phyloP scores from a whole-genome alignment of 495 filamentous ascomycete species.

The Aspergillus saccharolyticus region DNA sequence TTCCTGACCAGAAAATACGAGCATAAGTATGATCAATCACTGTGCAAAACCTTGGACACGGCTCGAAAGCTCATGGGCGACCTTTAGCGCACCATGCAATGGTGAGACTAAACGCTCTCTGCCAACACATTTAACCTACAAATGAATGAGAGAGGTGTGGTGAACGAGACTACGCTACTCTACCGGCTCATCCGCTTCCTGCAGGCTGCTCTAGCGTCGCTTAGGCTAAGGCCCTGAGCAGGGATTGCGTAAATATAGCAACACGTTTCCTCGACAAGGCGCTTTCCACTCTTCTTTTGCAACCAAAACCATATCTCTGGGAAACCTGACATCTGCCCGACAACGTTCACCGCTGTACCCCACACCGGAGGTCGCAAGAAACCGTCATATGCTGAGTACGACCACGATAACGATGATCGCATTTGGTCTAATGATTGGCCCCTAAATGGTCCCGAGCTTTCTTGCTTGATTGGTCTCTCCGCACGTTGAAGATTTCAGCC shows the following conservation, averaged over 20 bases:
- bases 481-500: not conserved
- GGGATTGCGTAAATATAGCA: conserved; percentile 31
- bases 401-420: conserved; percentile 12
- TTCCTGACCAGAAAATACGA: conserved; percentile 10
- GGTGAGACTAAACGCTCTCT: not conserved
- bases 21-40: not conserved
- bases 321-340: conserved; percentile 5
- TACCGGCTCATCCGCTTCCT: conserved; percentile 2
- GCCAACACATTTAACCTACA: not conserved
- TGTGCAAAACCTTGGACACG: not conserved
- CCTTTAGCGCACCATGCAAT: not conserved
- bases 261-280: conserved; percentile 8
- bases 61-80: not conserved
- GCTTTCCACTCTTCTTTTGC: conserved; percentile 26
- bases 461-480: conserved; percentile 6
- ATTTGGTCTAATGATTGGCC: conserved; percentile 6
- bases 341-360: conserved; percentile 8
- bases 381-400: conserved; percentile 2
- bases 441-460: conserved; percentile 3
- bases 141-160: not conserved
- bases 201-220: conserved; percentile 3
- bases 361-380: conserved; percentile 5
- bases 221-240: not conserved
- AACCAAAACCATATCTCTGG: conserved; percentile 39
- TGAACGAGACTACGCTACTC: not conserved